These are phyloP conservation scores for Diplodia mutila DNA, from an alignment of 2,329 filamentous ascomycete genomes.

Conservation along the genomic window DNA sequence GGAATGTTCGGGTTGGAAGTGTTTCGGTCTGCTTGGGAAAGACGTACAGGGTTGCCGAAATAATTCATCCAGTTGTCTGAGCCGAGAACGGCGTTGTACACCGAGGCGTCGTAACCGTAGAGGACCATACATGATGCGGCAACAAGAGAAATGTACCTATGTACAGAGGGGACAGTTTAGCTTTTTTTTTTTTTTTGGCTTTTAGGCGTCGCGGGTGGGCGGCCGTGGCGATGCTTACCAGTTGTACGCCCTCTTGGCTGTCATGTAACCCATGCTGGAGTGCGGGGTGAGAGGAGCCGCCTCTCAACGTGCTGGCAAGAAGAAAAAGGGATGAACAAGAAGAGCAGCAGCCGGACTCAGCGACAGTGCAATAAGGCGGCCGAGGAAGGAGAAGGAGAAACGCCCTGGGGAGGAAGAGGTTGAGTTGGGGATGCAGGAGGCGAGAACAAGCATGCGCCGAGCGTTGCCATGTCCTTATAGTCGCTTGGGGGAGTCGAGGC, in stretches of 20 bases:
- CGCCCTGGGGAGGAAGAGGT: background rate
- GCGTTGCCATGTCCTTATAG: conserved; percentile 13
- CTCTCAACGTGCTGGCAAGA: background rate
- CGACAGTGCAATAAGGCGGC: background rate
- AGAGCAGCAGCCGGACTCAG: background rate
- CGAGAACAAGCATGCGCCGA: conserved; percentile 20
- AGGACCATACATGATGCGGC: conserved; percentile 76
- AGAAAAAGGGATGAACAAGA: background rate
- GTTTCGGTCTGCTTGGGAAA: background rate
- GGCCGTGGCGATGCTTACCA: conserved; percentile 43
- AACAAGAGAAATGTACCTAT: conserved; percentile 69
- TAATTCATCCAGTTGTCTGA: conserved; percentile 68
- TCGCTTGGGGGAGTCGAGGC: background rate
- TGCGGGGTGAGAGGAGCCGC: background rate
- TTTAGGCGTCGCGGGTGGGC: background rate
- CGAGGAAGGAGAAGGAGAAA: background rate
- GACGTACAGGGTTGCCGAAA: conserved; percentile 55
- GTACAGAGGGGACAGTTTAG: conserved; percentile 23
- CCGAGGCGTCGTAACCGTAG: conserved; percentile 74
- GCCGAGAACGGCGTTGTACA: conserved; percentile 73
- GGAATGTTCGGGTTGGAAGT: background rate
- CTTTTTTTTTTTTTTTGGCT: background rate
- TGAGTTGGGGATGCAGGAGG: background rate
- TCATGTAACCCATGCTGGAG: conserved; percentile 23
- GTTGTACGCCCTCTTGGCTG: conserved; percentile 50